A percentile compares a stretch with the other conserved stretches of the same genome.
These are phyloP conservation scores for Eragrostis tef DNA, from an alignment of 202 grass and related monocot genomes.

Conservation along the genomic window DNA sequence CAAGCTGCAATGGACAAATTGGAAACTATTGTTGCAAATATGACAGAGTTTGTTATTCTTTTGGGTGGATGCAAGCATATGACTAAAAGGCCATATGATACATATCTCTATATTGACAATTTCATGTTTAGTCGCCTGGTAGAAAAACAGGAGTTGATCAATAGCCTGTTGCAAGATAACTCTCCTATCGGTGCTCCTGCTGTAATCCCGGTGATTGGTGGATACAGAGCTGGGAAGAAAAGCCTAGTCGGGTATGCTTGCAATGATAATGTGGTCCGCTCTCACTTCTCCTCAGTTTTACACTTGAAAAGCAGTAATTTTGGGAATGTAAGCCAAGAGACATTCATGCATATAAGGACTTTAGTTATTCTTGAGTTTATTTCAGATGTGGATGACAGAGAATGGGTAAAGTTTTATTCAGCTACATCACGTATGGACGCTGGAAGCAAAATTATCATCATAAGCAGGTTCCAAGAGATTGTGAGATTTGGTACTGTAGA, in stretches of 20 bases:
- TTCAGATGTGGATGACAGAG: slow-evolving; percentile 16
- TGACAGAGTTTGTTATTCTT: slow-evolving; percentile 28
- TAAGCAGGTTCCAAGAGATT: not conserved
- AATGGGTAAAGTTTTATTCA: slow-evolving; percentile 14
- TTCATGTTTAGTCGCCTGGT: slow-evolving; percentile 39
- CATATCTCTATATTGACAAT: slow-evolving; percentile 25
- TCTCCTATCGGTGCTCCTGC: not conserved
- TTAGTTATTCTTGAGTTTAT: slow-evolving; percentile 28
- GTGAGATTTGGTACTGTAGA: slow-evolving; percentile 25
- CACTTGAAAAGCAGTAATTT: not conserved
- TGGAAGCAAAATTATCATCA: slow-evolving; percentile 45
- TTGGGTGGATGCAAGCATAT: not conserved
- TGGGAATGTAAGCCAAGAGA: not conserved
- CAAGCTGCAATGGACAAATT: not conserved
- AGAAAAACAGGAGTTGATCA: slow-evolving; percentile 6
- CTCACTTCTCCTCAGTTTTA: slow-evolving; percentile 29
- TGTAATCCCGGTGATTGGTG: slow-evolving; percentile 22
- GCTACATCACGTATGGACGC: not conserved
- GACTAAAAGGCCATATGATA: slow-evolving; percentile 1
- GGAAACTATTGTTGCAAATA: slow-evolving; percentile 12
- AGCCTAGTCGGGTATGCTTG: slow-evolving; percentile 24
- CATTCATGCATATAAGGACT: not conserved
- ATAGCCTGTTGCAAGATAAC: slow-evolving; percentile 14
- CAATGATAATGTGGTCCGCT: not conserved
- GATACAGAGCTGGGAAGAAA: slow-evolving; percentile 11